phyloP scores from a whole-genome alignment of 2,329 filamentous ascomycete genomes.

The Neofusicoccum sp. region DNA sequence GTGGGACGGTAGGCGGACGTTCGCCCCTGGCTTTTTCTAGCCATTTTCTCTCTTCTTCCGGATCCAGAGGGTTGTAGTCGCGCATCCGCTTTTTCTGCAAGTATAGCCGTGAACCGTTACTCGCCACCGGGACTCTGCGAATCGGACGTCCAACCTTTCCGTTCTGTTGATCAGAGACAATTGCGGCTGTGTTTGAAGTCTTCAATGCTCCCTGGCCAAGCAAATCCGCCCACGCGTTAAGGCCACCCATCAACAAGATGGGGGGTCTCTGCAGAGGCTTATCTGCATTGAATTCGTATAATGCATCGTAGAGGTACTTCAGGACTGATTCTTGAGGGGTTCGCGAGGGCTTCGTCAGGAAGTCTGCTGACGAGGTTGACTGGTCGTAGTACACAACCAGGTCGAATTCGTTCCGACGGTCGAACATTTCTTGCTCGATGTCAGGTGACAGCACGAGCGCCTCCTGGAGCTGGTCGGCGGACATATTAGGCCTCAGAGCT shows the following conservation, averaged over 20 bases:
- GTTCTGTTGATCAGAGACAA: constrained; percentile 49
- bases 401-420: constrained; percentile 74
- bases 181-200: constrained; percentile 57
- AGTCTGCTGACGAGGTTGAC: constrained; percentile 61
- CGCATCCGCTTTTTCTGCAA: constrained; percentile 59
- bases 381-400: constrained; percentile 91
- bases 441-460: constrained; percentile 71
- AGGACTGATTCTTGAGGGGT: constrained; percentile 56
- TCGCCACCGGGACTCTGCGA: constrained; percentile 55
- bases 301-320: constrained; percentile 72
- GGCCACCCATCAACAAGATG: constrained; percentile 76
- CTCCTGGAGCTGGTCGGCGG: constrained; percentile 66
- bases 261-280: constrained; percentile 73
- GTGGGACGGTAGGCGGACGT: constrained; percentile 50
- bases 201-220: constrained; percentile 70
- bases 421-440: constrained; percentile 76
- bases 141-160: constrained; percentile 51
- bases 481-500: constrained; percentile 67
- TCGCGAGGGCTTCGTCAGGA: constrained; percentile 51
- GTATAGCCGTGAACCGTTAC: constrained; percentile 54
- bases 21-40: constrained; percentile 74
- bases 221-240: constrained; percentile 86
- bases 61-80: constrained; percentile 71
- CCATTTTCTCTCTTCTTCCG: constrained; percentile 81
- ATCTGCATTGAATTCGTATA: constrained; percentile 81